phyloP scores from a whole-genome alignment of 2,329 filamentous ascomycete genomes.

The Achaetomium macrosporum region DNA sequence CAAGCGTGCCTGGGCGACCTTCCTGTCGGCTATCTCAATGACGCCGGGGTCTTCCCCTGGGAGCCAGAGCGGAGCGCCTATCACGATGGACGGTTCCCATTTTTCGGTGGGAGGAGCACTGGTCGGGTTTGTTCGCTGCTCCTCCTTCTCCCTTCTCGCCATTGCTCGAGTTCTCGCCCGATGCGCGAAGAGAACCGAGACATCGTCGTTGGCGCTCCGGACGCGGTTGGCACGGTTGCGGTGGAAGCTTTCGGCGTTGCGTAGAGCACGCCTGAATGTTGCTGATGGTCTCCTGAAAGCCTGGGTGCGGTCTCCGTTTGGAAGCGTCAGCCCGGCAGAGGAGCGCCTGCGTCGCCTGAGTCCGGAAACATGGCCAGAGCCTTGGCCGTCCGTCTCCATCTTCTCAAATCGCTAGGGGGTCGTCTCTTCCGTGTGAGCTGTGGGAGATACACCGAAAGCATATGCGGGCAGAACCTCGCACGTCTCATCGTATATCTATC shows the following conservation, averaged over 20 bases:
- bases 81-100: conserved; percentile 28
- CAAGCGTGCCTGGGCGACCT: conserved; percentile 31
- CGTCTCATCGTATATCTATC: no score
- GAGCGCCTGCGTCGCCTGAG: neutral
- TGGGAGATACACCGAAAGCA: no score
- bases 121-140: neutral
- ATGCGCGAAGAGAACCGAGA: neutral
- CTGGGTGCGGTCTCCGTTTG: neutral
- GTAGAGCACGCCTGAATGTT: neutral
- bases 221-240: conserved; percentile 4
- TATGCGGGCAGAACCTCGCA: no score
- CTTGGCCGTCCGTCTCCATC: conserved; percentile 3
- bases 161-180: conserved; percentile 9
- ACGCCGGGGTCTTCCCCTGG: conserved; percentile 32
- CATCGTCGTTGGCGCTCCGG: neutral
- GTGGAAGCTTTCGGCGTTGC: conserved; percentile 12
- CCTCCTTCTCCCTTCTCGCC: neutral
- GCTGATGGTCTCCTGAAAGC: conserved; percentile 6
- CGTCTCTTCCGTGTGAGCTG: no score
- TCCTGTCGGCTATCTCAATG: conserved; percentile 34
- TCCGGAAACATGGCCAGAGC: neutral
- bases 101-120: neutral
- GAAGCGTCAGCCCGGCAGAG: neutral
- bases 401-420: neutral
- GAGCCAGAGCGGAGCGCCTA: conserved; percentile 30